Conservation (phyloP, 768 basidiomycete species). For the Suillus tomentosus region DNA sequence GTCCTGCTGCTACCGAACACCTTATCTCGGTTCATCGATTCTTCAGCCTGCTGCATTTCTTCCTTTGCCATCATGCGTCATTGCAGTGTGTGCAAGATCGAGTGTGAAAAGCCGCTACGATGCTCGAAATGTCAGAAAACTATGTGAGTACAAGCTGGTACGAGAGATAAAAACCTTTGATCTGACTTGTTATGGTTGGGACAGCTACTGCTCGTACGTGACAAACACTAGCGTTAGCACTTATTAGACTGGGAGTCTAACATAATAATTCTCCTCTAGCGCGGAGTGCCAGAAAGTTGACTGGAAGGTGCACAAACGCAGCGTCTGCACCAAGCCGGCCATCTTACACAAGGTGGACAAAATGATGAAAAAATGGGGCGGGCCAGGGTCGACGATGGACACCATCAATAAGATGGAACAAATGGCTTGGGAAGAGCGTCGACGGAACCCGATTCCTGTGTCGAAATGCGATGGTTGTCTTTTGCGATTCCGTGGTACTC, state of each 20-base stretch:
- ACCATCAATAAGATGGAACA: neutral
- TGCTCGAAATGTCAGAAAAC: slow-evolving; percentile 25
- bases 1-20: neutral
- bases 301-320: slow-evolving; percentile 26
- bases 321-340: slow-evolving; percentile 22
- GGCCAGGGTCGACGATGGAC: slow-evolving; percentile 2
- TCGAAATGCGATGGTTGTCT: neutral
- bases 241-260: neutral
- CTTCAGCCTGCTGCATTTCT: neutral
- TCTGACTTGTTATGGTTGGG: neutral
- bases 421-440: neutral
- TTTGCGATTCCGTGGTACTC: neutral
- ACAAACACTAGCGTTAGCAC: neutral
- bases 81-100: slow-evolving; percentile 18
- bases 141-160: slow-evolving; percentile 14
- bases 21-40: neutral
- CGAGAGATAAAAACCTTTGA: neutral
- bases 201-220: slow-evolving; percentile 4
- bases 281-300: slow-evolving; percentile 21
- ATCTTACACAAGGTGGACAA: slow-evolving; percentile 19
- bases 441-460: neutral
- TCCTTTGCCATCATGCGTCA: neutral
- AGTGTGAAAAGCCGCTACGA: slow-evolving; percentile 19
- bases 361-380: slow-evolving; percentile 17
- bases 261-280: neutral